Conservation (phyloP, 2,329 filamentous ascomycete genomes). For the Alternaria hordeiaustralica region DNA sequence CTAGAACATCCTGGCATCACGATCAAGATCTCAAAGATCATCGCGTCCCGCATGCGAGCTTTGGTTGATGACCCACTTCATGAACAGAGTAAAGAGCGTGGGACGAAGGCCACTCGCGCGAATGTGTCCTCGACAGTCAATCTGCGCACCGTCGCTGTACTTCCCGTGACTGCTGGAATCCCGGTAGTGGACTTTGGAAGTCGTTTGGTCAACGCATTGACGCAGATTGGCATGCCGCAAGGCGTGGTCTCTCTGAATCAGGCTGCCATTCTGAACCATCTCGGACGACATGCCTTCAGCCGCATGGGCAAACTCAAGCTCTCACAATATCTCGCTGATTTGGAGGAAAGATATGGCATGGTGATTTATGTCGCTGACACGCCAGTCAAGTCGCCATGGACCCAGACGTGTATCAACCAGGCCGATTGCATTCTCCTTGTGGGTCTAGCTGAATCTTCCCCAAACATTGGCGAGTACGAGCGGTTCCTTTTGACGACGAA, state of each 20-base stretch:
- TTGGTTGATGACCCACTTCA: conserved; percentile 81
- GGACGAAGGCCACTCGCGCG: conserved; percentile 61
- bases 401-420: conserved; percentile 95
- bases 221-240: conserved; percentile 86
- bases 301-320: conserved; percentile 96
- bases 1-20: conserved; percentile 98
- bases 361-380: conserved; percentile 97
- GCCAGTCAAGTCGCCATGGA: conserved; percentile 96
- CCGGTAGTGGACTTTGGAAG: conserved; percentile 96
- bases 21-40: conserved; percentile 98
- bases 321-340: conserved; percentile 91
- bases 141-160: conserved; percentile 86
- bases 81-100: conserved; percentile 68
- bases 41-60: conserved; percentile 90
- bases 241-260: conserved; percentile 93
- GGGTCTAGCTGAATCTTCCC: conserved; percentile 86
- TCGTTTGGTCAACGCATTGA: conserved; percentile 82
- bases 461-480: conserved; percentile 94
- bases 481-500: conserved; percentile 96
- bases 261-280: conserved; percentile 89
- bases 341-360: conserved; percentile 96
- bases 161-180: conserved; percentile 89
- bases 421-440: conserved; percentile 96
- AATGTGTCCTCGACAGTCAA: conserved; percentile 88
- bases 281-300: conserved; percentile 95